A percentile compares a stretch with the other conserved stretches of the same genome.
phyloP scores from a whole-genome alignment of 164 flowering plant species.

The grape (Vitis vinifera) region DNA sequence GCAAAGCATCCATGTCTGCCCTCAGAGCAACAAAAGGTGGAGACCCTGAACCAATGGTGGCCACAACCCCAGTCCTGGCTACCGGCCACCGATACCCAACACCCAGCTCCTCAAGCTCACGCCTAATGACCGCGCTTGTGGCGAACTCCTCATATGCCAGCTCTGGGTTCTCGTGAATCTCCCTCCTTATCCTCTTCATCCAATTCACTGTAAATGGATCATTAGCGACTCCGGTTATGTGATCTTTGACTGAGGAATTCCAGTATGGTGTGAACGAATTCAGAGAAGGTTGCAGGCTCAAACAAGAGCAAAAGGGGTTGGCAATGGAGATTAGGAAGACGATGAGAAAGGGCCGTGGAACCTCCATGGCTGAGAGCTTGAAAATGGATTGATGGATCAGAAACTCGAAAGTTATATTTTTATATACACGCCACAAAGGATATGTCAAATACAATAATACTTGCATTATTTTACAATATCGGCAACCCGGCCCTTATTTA shows the following conservation, averaged over 20 bases:
- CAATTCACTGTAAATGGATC: constrained; percentile 37
- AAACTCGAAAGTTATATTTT: too few relatives aligned
- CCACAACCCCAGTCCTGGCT: constrained; percentile 67
- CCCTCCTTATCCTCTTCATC: constrained; percentile 54
- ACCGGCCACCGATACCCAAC: constrained; percentile 58
- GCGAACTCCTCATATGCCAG: constrained; percentile 63
- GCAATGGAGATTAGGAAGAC: constrained; percentile 9
- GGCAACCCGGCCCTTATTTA: too few relatives aligned
- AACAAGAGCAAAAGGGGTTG: constrained; percentile 4
- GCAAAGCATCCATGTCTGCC: constrained; percentile 81
- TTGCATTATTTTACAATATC: too few relatives aligned
- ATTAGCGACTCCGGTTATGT: constrained; percentile 34
- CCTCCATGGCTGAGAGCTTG: constrained; percentile 16
- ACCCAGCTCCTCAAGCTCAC: constrained; percentile 54
- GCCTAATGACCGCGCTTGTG: constrained; percentile 57
- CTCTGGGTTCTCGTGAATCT: constrained; percentile 68
- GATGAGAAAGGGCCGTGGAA: constrained; percentile 1
- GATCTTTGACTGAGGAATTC: constrained; percentile 21
- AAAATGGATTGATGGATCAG: too few relatives aligned
- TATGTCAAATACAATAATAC: too few relatives aligned
- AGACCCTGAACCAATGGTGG: constrained; percentile 55
- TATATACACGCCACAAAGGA: too few relatives aligned
- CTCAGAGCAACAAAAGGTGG: constrained; percentile 68
- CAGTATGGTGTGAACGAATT: neutral
- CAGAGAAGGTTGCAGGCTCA: constrained; percentile 1